Evolutionary conservation across 306 rosid genomes (phyloP).

Genomic region (Castanopsis chinensis): DNA sequence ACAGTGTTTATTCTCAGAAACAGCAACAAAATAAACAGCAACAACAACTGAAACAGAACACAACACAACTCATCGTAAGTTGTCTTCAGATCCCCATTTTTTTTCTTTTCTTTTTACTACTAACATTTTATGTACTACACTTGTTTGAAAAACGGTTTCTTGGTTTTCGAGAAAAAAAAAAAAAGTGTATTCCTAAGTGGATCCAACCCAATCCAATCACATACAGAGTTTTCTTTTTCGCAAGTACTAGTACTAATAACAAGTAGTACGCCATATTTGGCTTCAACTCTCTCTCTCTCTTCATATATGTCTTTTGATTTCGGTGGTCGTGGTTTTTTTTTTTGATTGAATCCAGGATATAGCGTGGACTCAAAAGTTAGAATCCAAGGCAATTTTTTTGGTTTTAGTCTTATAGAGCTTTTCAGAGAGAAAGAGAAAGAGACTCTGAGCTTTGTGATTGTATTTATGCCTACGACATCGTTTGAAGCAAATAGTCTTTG

Average conservation of each 20-base stretch:
- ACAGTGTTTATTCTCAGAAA: background rate
- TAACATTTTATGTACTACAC: conserved; percentile 16
- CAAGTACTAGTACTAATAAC: background rate
- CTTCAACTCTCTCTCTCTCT: conserved; percentile 9
- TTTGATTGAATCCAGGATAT: conserved; percentile 34
- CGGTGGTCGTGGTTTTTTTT: conserved; percentile 24
- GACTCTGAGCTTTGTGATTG: conserved; percentile 44
- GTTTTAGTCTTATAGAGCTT: conserved; percentile 2
- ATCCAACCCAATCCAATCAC: conserved; percentile 28
- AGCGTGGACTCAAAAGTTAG: conserved; percentile 62
- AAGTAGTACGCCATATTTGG: conserved; percentile 28
- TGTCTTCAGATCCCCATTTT: background rate
- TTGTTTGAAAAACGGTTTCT: conserved; percentile 3
- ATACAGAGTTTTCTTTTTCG: background rate
- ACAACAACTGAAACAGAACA: background rate
- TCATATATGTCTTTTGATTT: conserved; percentile 26
- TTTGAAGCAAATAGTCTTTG: conserved; percentile 39
- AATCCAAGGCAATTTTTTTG: conserved; percentile 74
- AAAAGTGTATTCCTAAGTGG: conserved; percentile 21
- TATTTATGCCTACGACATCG: conserved; percentile 37
- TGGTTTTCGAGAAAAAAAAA: conserved; percentile 17
- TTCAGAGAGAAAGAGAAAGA: conserved; percentile 17
- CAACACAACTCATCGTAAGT: background rate
- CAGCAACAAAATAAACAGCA: no score
- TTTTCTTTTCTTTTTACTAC: background rate